Conservation (phyloP, 495 filamentous ascomycete species). For the Amphirosellinia nigrospora region DNA sequence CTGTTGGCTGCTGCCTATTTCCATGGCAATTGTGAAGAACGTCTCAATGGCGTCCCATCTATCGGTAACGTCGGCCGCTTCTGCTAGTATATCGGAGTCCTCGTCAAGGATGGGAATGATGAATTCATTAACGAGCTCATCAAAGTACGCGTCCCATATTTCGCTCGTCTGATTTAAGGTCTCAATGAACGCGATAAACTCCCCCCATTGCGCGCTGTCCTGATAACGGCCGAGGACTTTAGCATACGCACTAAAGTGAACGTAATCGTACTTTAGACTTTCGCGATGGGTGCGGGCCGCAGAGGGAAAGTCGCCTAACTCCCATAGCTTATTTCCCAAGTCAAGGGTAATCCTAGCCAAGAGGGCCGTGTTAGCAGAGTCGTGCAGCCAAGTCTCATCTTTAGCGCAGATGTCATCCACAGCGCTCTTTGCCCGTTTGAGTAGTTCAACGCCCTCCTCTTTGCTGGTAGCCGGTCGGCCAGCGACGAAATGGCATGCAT, state of each 20-base stretch:
- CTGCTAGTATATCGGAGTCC: constrained; percentile 29
- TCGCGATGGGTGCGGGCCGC: constrained; percentile 37
- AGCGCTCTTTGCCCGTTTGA: constrained; percentile 34
- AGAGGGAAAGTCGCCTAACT: constrained; percentile 37
- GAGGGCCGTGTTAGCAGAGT: constrained; percentile 30
- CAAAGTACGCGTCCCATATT: constrained; percentile 35
- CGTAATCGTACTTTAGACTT: constrained; percentile 37
- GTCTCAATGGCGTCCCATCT: constrained; percentile 39
- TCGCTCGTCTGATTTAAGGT: constrained; percentile 35
- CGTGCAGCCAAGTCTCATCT: constrained; percentile 33
- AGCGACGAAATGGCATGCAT: constrained; percentile 44
- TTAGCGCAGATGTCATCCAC: constrained; percentile 30
- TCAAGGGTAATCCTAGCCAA: constrained; percentile 42
- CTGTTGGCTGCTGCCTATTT: constrained; percentile 36
- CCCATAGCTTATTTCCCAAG: constrained; percentile 44
- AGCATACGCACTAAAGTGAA: constrained; percentile 36
- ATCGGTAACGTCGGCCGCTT: constrained; percentile 32
- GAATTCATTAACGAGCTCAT: constrained; percentile 39
- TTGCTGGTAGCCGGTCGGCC: constrained; percentile 34
- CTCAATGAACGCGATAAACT: constrained; percentile 42
- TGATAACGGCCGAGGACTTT: constrained; percentile 39
- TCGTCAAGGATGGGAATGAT: constrained; percentile 24
- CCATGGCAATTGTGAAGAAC: constrained; percentile 40
- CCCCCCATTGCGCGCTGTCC: constrained; percentile 33
- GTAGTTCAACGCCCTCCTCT: constrained; percentile 40